phyloP scores from a whole-genome alignment of 2,329 filamentous ascomycete genomes.

The Neospermospora avenae region DNA sequence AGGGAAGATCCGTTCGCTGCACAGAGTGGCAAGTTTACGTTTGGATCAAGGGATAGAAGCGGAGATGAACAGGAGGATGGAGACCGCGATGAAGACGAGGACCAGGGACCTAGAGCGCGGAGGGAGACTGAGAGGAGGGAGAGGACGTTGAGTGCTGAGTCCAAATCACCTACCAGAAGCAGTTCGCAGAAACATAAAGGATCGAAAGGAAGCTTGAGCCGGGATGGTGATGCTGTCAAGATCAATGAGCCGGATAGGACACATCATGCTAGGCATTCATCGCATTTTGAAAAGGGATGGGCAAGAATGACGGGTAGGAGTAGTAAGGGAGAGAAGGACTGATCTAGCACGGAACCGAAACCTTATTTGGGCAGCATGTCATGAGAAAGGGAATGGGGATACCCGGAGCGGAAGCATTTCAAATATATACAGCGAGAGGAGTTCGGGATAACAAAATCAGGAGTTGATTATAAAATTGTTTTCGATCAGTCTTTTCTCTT shows the following conservation, averaged over 20 bases:
- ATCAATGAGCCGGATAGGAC: conserved; percentile 51
- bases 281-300: conserved; percentile 48
- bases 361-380: background rate
- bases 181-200: conserved; percentile 69
- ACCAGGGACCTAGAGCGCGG: background rate
- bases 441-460: background rate
- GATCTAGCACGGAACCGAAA: no score
- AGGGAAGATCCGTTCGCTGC: background rate
- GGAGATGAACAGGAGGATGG: background rate
- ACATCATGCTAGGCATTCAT: conserved; percentile 60
- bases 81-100: background rate
- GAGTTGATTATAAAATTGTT: background rate
- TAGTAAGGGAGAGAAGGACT: conserved; percentile 8
- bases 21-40: background rate
- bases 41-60: background rate
- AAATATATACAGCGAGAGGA: background rate
- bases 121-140: background rate
- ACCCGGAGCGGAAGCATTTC: background rate
- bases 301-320: conserved; percentile 2
- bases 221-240: conserved; percentile 61
- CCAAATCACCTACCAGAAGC: conserved; percentile 63
- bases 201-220: conserved; percentile 58
- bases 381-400: background rate
- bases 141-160: conserved; percentile 20
- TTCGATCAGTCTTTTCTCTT: background rate